Evolutionary conservation across 164 flowering plant species (phyloP).

Genomic region (Chimonanthus praecox): DNA sequence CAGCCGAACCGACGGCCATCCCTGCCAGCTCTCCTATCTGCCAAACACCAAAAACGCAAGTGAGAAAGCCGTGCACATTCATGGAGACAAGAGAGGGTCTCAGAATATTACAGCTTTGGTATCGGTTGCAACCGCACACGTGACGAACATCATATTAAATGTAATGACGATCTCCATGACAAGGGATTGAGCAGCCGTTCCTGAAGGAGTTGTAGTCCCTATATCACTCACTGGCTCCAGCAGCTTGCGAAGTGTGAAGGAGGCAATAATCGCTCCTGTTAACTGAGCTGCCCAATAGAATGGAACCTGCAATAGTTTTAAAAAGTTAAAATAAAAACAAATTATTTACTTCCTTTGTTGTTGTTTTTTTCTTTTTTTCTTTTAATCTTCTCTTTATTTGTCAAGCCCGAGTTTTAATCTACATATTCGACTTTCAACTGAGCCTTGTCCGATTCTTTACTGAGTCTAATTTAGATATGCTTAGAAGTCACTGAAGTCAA

Average conservation of each 20-base stretch:
- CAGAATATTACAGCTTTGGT: constrained; percentile 52
- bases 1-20: constrained; percentile 84
- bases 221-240: constrained; percentile 49
- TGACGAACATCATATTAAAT: constrained; percentile 78
- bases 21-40: constrained; percentile 87
- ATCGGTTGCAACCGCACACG: constrained; percentile 80
- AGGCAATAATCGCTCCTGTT: constrained; percentile 49
- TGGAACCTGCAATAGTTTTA: constrained; percentile 46
- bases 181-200: constrained; percentile 54
- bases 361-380: too few species aligned
- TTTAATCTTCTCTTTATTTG: too few species aligned
- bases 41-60: neutral
- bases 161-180: constrained; percentile 68
- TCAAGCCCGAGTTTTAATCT: too few species aligned
- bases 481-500: too few species aligned
- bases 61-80: neutral
- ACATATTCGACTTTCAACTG: too few species aligned
- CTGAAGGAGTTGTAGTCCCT: constrained; percentile 72
- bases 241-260: constrained; percentile 42
- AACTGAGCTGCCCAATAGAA: constrained; percentile 64
- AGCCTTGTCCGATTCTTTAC: too few species aligned
- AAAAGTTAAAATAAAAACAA: too few species aligned
- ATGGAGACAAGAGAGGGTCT: neutral
- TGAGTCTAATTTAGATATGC: too few species aligned
- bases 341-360: too few species aligned